phyloP scores from a whole-genome alignment of 768 basidiomycete species.

The Lentinula boryana region DNA sequence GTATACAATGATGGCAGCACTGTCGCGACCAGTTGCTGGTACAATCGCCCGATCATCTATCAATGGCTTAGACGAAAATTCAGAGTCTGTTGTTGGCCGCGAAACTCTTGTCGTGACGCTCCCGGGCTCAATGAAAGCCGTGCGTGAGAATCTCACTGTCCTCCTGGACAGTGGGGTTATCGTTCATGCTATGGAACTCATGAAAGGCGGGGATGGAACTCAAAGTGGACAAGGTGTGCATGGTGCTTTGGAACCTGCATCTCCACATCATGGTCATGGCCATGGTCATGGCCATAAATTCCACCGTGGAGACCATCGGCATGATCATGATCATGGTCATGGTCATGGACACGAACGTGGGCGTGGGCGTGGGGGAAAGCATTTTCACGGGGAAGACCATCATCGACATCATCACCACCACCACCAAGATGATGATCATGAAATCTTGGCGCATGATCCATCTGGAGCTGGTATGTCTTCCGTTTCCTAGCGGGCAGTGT shows the following conservation, averaged over 20 bases:
- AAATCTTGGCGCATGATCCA: conserved; percentile 67
- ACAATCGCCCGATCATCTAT: conserved; percentile 28
- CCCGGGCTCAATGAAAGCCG: conserved; percentile 83
- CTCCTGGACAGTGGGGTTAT: conserved; percentile 55
- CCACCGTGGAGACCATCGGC: conserved; percentile 18
- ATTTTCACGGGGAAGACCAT: conserved; percentile 21
- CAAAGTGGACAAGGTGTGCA: conserved; percentile 45
- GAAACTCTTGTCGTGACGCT: conserved; percentile 71
- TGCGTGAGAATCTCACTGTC: conserved; percentile 67
- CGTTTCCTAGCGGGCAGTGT: not conserved
- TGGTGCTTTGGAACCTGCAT: conserved; percentile 20
- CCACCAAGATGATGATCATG: conserved; percentile 46
- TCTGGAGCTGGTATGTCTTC: conserved; percentile 49
- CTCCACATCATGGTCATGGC: conserved; percentile 15
- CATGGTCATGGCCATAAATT: conserved; percentile 20
- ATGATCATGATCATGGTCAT: conserved; percentile 34
- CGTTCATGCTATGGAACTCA: conserved; percentile 67
- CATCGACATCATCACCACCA: conserved; percentile 26
- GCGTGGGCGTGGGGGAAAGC: not conserved
- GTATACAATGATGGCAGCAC: conserved; percentile 73
- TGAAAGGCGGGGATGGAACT: conserved; percentile 61
- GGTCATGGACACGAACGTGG: conserved; percentile 25
- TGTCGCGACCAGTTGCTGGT: conserved; percentile 81
- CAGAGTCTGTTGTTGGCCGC: conserved; percentile 12
- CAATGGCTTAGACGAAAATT: not conserved